Evolutionary conservation across 805 yeast species (phyloP).

Genomic region (Yarrowia phangngaensis): DNA sequence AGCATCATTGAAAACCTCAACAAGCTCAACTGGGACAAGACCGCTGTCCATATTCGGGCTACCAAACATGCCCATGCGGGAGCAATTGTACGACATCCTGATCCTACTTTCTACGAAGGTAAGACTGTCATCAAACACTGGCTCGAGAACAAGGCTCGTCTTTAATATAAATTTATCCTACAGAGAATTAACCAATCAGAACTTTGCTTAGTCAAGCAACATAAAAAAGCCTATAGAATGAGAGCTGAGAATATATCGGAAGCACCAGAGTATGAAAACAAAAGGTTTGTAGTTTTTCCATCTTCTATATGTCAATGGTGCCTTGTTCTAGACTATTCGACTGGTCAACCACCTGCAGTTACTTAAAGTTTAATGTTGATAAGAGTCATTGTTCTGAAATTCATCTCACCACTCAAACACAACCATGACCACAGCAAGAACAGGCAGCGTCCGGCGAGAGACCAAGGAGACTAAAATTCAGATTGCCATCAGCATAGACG

Average conservation of each 20-base stretch:
- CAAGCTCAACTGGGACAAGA: constrained; percentile 61
- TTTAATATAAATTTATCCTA: constrained; percentile 13
- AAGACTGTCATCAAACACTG: constrained; percentile 63
- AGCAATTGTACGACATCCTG: constrained; percentile 62
- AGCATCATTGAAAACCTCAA: constrained; percentile 57
- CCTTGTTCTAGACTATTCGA: constrained; percentile 15
- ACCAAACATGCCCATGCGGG: constrained; percentile 78
- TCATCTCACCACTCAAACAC: constrained; percentile 25
- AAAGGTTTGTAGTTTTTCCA: too few species aligned
- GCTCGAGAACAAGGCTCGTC: constrained; percentile 45
- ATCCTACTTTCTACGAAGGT: constrained; percentile 63
- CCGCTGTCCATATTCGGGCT: constrained; percentile 61
- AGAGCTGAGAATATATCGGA: too few species aligned
- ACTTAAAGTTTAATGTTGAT: constrained; percentile 24
- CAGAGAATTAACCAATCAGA: too few species aligned
- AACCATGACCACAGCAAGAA: constrained; percentile 33
- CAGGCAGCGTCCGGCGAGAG: constrained; percentile 55
- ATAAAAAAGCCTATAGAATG: too few species aligned
- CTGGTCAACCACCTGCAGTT: too few species aligned
- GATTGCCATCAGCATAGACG: constrained; percentile 76
- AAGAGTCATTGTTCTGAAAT: constrained; percentile 19
- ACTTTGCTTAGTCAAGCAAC: too few species aligned
- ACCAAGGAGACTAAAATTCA: constrained; percentile 95
- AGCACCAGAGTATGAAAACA: too few species aligned
- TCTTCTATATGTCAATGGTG: too few species aligned